These are phyloP conservation scores for Kwoniella europaea DNA, from an alignment of 768 basidiomycete species.

Conservation along the genomic window DNA sequence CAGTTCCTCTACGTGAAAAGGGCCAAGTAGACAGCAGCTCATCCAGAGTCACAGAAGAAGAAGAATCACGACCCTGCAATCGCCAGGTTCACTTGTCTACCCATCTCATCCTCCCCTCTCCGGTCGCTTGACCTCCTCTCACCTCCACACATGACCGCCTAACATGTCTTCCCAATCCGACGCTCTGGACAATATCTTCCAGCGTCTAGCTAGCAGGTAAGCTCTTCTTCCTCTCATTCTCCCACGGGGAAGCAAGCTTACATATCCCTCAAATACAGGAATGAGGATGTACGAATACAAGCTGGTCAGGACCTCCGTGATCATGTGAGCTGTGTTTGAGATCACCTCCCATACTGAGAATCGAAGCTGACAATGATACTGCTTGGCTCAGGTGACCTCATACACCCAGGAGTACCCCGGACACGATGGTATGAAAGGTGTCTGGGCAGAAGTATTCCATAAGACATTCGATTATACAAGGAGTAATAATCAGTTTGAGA, in stretches of 20 bases:
- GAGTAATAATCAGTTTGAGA: slow-evolving; percentile 48
- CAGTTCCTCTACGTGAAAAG: no score
- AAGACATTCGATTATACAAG: slow-evolving; percentile 50
- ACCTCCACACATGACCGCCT: slow-evolving; percentile 27
- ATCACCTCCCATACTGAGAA: neutral
- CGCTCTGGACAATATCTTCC: slow-evolving; percentile 49
- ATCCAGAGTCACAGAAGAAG: neutral
- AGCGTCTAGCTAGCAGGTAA: slow-evolving; percentile 43
- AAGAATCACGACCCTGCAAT: no score
- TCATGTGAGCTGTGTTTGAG: slow-evolving; percentile 30
- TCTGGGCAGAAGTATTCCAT: slow-evolving; percentile 48
- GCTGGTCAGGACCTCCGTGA: slow-evolving; percentile 62
- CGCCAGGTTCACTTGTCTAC: neutral
- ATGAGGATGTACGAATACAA: slow-evolving; percentile 68
- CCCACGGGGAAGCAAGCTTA: slow-evolving; percentile 2
- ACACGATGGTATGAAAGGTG: slow-evolving; percentile 48
- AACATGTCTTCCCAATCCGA: slow-evolving; percentile 49
- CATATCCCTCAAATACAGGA: slow-evolving; percentile 57
- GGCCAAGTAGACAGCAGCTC: neutral
- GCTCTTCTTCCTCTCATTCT: neutral
- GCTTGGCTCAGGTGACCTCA: slow-evolving; percentile 27
- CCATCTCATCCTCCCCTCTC: neutral
- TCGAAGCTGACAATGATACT: neutral
- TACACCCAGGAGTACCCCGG: slow-evolving; percentile 45
- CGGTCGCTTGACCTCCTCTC: slow-evolving; percentile 8